Conservation (phyloP, 768 basidiomycete genomes). For the Cytidiella melzeri region DNA sequence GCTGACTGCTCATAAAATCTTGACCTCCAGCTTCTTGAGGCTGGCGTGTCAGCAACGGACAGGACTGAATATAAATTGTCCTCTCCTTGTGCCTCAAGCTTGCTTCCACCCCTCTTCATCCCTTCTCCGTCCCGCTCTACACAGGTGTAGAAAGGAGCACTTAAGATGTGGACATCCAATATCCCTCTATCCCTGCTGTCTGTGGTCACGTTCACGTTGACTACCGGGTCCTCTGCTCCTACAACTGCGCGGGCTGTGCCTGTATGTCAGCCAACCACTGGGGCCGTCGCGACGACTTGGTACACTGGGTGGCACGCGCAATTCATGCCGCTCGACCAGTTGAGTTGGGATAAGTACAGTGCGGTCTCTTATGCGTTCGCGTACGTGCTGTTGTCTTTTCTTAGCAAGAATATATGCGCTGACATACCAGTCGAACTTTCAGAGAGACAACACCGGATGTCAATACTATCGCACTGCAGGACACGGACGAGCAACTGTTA, state of each 20-base stretch:
- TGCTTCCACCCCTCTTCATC: neutral
- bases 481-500: slow-evolving; percentile 43
- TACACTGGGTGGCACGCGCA: slow-evolving; percentile 59
- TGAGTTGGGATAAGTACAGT: slow-evolving; percentile 66
- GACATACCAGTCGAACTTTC: neutral
- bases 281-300: slow-evolving; percentile 48
- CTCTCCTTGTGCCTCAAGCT: no score
- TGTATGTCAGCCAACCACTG: slow-evolving; percentile 2
- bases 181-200: neutral
- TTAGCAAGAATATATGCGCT: neutral
- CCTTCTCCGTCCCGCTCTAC: neutral
- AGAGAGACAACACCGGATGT: slow-evolving; percentile 32
- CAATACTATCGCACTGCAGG: slow-evolving; percentile 26
- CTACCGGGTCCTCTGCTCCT: neutral
- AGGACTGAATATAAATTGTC: no score
- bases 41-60: neutral
- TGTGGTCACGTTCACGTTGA: neutral
- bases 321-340: slow-evolving; percentile 43
- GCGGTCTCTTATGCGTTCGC: slow-evolving; percentile 67
- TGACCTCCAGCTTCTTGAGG: neutral
- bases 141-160: no score
- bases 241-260: neutral
- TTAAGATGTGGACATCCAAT: neutral
- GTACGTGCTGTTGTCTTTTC: slow-evolving; percentile 24
- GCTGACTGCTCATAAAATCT: no score